Conservation (phyloP, 2,329 filamentous ascomycete species). For the Botrytis pseudocinerea region DNA sequence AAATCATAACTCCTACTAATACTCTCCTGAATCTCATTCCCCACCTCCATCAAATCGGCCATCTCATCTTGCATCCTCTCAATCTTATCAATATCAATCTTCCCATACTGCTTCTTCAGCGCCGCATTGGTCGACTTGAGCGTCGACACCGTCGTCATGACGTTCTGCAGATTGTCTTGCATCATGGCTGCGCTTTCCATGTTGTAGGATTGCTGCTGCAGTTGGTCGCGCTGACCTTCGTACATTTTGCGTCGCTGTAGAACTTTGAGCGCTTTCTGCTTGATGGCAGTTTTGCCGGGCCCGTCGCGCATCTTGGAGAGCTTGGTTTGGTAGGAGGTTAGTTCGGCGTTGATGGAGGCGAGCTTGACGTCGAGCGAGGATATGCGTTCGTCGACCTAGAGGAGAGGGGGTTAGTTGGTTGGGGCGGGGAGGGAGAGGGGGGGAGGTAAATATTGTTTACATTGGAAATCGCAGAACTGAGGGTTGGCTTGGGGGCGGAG, state of each 20-base stretch:
- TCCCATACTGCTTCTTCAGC: conserved; percentile 90
- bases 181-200: conserved; percentile 99
- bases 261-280: conserved; percentile 91
- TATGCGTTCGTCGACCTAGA: conserved; percentile 74
- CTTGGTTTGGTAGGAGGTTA: conserved; percentile 83
- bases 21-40: conserved; percentile 97
- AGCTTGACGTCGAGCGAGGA: conserved; percentile 92
- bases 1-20: conserved; percentile 90
- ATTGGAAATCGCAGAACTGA: conserved; percentile 79
- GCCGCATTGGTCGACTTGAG: conserved; percentile 97
- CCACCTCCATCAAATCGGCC: conserved; percentile 95
- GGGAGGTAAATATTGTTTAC: conserved; percentile 47
- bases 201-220: conserved; percentile 95
- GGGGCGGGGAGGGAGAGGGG: not conserved
- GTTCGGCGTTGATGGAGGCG: conserved; percentile 85
- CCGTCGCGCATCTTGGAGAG: conserved; percentile 93
- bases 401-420: conserved; percentile 28
- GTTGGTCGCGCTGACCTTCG: conserved; percentile 89
- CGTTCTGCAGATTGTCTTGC: conserved; percentile 98
- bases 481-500: conserved; percentile 84
- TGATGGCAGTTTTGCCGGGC: conserved; percentile 87
- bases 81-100: conserved; percentile 96
- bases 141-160: conserved; percentile 93
- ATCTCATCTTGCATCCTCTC: conserved; percentile 98
- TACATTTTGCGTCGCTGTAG: conserved; percentile 92